phyloP scores from a whole-genome alignment of 768 basidiomycete genomes.

The Mycena sanguinolenta region DNA sequence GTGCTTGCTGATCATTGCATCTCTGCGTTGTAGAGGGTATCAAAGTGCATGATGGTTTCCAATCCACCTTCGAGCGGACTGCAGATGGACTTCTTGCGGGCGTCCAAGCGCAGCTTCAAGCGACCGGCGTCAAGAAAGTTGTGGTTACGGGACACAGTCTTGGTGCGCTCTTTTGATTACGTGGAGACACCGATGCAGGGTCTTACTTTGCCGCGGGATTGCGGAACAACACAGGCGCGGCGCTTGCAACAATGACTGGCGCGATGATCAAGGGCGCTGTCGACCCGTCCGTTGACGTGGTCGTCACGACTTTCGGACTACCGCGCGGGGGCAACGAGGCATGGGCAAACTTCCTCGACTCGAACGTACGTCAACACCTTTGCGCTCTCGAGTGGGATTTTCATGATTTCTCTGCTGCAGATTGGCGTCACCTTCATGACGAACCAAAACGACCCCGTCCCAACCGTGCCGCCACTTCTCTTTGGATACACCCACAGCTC shows the following conservation, averaged over 20 bases:
- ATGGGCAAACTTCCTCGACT: slow-evolving; percentile 59
- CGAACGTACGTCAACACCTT: slow-evolving; percentile 37
- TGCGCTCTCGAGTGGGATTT: not conserved
- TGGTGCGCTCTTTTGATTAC: no score
- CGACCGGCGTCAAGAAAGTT: slow-evolving; percentile 47
- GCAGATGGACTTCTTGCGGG: slow-evolving; percentile 49
- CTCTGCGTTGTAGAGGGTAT: slow-evolving; percentile 43
- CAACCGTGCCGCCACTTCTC: slow-evolving; percentile 51
- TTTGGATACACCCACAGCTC: slow-evolving; percentile 50
- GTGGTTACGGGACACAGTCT: slow-evolving; percentile 58
- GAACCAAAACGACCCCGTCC: slow-evolving; percentile 59
- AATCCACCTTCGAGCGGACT: slow-evolving; percentile 52
- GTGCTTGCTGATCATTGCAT: no score
- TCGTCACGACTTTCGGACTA: slow-evolving; percentile 54
- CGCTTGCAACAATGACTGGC: slow-evolving; percentile 60
- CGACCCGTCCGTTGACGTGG: slow-evolving; percentile 48
- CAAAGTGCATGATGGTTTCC: slow-evolving; percentile 56
- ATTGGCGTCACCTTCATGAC: slow-evolving; percentile 48
- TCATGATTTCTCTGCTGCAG: slow-evolving; percentile 24
- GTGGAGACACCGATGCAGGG: no score
- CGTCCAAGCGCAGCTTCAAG: slow-evolving; percentile 43
- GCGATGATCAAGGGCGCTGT: slow-evolving; percentile 55
- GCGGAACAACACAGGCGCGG: no score
- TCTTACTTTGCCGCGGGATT: no score
- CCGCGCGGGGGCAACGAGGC: slow-evolving; percentile 61